Conservation (phyloP, 2,329 filamentous ascomycete species). For the Grosmannia clavigera region DNA sequence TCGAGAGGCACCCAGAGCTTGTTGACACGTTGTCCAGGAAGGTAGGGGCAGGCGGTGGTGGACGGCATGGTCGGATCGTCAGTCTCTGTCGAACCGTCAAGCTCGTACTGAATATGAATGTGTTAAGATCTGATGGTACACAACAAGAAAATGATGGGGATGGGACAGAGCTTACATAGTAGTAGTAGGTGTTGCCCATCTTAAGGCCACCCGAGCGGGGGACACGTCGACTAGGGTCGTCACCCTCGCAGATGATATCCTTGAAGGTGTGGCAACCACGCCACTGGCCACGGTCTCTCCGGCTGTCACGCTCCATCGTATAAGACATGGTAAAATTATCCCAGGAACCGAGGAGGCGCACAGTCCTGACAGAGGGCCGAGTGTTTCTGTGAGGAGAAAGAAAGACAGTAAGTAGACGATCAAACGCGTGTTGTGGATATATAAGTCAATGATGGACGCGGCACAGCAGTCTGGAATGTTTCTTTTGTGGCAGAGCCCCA, state of each 20-base stretch:
- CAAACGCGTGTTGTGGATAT: background rate
- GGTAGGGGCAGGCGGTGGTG: slow-evolving; percentile 69
- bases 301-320: slow-evolving; percentile 66
- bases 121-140: slow-evolving; percentile 2
- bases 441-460: background rate
- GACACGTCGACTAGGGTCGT: slow-evolving; percentile 36
- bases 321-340: slow-evolving; percentile 80
- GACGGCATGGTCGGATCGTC: slow-evolving; percentile 60
- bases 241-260: slow-evolving; percentile 73
- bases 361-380: slow-evolving; percentile 48
- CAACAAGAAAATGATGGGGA: background rate
- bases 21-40: slow-evolving; percentile 83
- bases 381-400: slow-evolving; percentile 35
- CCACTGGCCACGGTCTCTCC: slow-evolving; percentile 67
- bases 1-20: slow-evolving; percentile 70
- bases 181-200: slow-evolving; percentile 92
- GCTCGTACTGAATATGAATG: slow-evolving; percentile 61
- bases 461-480: background rate
- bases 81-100: slow-evolving; percentile 66
- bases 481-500: background rate
- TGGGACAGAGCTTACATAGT: slow-evolving; percentile 56
- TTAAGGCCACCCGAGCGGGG: slow-evolving; percentile 68
- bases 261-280: slow-evolving; percentile 78
- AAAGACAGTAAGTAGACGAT: background rate
- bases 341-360: slow-evolving; percentile 84